Percentiles rank a stretch among this genome's conserved stretches.
phyloP scores from a whole-genome alignment of 768 basidiomycete genomes.

The Collybia sordida region DNA sequence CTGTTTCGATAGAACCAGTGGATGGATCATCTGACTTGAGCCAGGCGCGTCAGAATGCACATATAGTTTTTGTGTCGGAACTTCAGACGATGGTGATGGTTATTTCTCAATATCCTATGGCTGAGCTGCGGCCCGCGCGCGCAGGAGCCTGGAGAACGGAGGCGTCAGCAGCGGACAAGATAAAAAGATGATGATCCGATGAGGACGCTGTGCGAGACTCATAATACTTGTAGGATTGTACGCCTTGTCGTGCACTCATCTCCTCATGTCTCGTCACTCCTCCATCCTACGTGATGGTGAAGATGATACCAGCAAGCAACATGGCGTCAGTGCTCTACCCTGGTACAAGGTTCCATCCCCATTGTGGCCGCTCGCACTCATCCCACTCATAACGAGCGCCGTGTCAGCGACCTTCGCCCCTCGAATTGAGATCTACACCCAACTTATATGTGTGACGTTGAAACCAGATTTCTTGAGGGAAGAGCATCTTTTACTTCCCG shows the following conservation, averaged over 20 bases:
- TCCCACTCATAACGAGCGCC: constrained; percentile 57
- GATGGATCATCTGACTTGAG: too few species aligned
- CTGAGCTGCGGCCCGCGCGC: constrained; percentile 1
- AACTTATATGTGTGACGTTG: constrained; percentile 66
- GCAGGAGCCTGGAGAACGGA: constrained; percentile 22
- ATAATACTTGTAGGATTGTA: too few species aligned
- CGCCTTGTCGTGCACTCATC: too few species aligned
- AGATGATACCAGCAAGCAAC: too few species aligned
- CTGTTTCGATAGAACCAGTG: too few species aligned
- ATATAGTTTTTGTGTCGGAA: too few species aligned
- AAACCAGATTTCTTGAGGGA: constrained; percentile 53
- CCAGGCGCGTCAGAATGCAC: too few species aligned
- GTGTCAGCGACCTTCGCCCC: constrained; percentile 63
- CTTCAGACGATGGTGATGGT: too few species aligned
- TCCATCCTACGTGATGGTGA: too few species aligned
- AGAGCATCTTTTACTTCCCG: constrained; percentile 10
- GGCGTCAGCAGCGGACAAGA: constrained; percentile 8
- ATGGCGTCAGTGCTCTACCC: constrained; percentile 30
- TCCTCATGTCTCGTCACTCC: too few species aligned
- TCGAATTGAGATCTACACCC: constrained; percentile 71
- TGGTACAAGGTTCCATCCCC: constrained; percentile 81
- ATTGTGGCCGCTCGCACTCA: constrained; percentile 58
- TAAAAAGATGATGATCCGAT: neutral
- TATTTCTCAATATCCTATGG: constrained; percentile 34
- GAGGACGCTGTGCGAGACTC: too few species aligned